These are phyloP conservation scores for Fistulinella cinereoalba DNA, from an alignment of 1,284 basidiomycete genomes.

Conservation along the genomic window DNA sequence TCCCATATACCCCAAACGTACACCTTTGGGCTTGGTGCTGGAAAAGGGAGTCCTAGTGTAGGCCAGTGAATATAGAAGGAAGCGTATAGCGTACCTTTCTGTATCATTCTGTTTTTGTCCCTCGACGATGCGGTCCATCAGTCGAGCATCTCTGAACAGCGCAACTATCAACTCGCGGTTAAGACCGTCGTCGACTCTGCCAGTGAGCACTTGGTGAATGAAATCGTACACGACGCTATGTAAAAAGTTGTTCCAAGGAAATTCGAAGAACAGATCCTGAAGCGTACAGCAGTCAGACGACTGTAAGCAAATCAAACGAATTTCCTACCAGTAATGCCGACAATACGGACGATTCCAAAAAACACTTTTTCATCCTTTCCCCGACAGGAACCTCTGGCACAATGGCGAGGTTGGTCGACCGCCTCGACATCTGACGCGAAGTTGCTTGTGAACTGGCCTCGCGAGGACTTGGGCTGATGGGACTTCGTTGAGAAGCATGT, in stretches of 20 bases:
- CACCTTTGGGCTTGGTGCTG: slow-evolving; percentile 64
- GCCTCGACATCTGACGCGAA: slow-evolving; percentile 54
- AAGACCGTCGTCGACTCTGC: slow-evolving; percentile 69
- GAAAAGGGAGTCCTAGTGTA: background rate
- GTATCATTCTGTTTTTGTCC: slow-evolving; percentile 78
- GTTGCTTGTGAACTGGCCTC: slow-evolving; percentile 37
- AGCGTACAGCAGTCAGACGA: background rate
- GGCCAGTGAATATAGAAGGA: no score
- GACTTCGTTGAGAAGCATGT: slow-evolving; percentile 23
- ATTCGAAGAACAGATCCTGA: slow-evolving; percentile 92
- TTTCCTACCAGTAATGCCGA: slow-evolving; percentile 67
- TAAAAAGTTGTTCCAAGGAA: slow-evolving; percentile 97
- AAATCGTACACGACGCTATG: slow-evolving; percentile 98
- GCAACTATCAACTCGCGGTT: slow-evolving; percentile 81
- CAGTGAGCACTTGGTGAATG: slow-evolving; percentile 93
- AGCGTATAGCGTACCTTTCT: slow-evolving; percentile 51
- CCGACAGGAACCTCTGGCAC: slow-evolving; percentile 49
- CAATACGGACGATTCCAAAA: slow-evolving; percentile 71
- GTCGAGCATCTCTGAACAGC: slow-evolving; percentile 74
- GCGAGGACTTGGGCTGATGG: slow-evolving; percentile 30
- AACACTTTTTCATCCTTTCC: slow-evolving; percentile 74
- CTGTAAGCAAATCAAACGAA: slow-evolving; percentile 1
- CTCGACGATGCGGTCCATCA: slow-evolving; percentile 82
- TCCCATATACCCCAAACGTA: slow-evolving; percentile 94
- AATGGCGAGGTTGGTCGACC: slow-evolving; percentile 38